A percentile compares a stretch with the other conserved stretches of the same genome.
These are phyloP conservation scores for Collybiopsis confluens DNA, from an alignment of 768 basidiomycete genomes.

Conservation along the genomic window DNA sequence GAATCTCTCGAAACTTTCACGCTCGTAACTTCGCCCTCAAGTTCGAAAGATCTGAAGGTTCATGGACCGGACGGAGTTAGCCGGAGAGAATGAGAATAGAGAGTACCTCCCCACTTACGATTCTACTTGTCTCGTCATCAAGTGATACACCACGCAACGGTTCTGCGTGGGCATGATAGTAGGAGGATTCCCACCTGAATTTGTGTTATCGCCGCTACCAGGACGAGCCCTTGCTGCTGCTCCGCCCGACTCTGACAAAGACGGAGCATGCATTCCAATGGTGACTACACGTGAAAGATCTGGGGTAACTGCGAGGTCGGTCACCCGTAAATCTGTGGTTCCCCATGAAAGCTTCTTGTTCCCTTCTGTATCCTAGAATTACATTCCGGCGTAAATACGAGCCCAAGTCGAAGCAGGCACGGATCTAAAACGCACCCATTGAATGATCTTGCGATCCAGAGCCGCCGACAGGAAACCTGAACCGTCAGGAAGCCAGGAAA, in stretches of 20 bases:
- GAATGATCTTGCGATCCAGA: slow-evolving; percentile 76
- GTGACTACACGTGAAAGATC: slow-evolving; percentile 81
- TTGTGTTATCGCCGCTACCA: slow-evolving; percentile 24
- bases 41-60: slow-evolving; percentile 57
- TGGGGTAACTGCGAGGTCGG: slow-evolving; percentile 83
- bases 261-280: slow-evolving; percentile 61
- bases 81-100: background rate
- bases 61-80: no score
- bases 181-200: slow-evolving; percentile 28
- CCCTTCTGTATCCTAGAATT: slow-evolving; percentile 66
- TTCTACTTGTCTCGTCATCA: slow-evolving; percentile 62
- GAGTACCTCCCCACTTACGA: slow-evolving; percentile 53
- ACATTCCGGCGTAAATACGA: background rate
- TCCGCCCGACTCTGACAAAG: slow-evolving; percentile 20
- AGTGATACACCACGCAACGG: slow-evolving; percentile 66
- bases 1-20: slow-evolving; percentile 85
- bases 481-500: slow-evolving; percentile 86
- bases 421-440: slow-evolving; percentile 63
- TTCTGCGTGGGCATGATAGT: slow-evolving; percentile 32
- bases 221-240: slow-evolving; percentile 10
- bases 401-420: slow-evolving; percentile 7
- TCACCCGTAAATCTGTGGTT: slow-evolving; percentile 70
- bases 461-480: slow-evolving; percentile 88
- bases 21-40: slow-evolving; percentile 83
- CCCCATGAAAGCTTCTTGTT: slow-evolving; percentile 68